phyloP scores from a whole-genome alignment of 2,329 filamentous ascomycete species.

The Xylaria sp. region DNA sequence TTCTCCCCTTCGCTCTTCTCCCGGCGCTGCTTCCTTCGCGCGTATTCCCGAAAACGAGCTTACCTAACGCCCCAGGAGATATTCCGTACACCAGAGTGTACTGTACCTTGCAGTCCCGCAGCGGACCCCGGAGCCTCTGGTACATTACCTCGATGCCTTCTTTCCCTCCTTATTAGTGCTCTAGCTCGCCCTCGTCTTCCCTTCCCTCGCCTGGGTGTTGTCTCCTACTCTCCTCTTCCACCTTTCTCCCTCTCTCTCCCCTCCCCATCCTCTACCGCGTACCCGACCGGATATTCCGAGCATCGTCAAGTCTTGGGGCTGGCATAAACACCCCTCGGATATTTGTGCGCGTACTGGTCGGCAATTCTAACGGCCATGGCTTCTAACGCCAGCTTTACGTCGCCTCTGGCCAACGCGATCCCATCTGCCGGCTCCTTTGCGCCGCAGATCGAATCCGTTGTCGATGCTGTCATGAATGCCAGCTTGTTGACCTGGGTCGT shows the following conservation, averaged over 20 bases:
- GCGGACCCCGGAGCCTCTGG: no score
- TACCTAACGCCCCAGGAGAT: neutral
- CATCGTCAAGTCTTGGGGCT: neutral
- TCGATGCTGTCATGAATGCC: conserved; percentile 62
- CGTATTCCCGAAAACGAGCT: neutral
- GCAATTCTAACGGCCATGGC: conserved; percentile 49
- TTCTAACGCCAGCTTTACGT: conserved; percentile 69
- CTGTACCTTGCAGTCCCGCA: no score
- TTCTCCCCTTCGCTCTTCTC: neutral
- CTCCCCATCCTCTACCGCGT: neutral
- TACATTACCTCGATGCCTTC: neutral
- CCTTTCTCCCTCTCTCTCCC: neutral
- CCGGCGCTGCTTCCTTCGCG: neutral
- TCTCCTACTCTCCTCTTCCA: neutral
- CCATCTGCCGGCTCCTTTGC: conserved; percentile 56
- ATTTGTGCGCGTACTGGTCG: conserved; percentile 18
- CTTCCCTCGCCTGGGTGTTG: neutral
- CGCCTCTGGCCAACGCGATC: conserved; percentile 68
- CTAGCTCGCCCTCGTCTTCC: neutral
- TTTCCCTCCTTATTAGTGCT: neutral
- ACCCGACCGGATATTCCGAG: neutral
- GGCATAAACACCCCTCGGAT: neutral
- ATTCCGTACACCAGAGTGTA: no score
- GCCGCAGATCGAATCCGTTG: conserved; percentile 60
- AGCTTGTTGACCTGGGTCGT: conserved; percentile 68